Conservation (phyloP, 441 rosid species). For the Brassica hybrid region DNA sequence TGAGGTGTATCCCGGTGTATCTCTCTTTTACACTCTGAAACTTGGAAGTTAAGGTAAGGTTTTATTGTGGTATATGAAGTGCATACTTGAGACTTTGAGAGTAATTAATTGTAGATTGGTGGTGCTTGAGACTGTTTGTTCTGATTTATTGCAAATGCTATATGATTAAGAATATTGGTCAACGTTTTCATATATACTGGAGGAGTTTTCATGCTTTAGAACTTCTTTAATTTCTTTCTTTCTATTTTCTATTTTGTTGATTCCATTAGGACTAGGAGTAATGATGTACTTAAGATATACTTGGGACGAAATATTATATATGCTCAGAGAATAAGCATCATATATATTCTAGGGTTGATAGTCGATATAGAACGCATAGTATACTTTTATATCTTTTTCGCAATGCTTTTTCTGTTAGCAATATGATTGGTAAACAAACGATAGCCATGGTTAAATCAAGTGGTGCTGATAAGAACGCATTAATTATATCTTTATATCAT, state of each 20-base stretch:
- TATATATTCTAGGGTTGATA: not conserved
- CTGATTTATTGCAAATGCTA: not conserved
- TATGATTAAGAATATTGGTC: not conserved
- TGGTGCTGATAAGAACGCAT: not conserved
- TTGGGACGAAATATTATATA: not conserved
- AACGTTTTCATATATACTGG: not conserved
- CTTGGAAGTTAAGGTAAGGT: not conserved
- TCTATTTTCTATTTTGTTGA: not conserved
- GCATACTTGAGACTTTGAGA: not conserved
- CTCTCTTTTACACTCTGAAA: too few relatives aligned
- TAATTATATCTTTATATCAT: not conserved
- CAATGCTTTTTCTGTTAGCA: not conserved
- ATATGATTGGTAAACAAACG: not conserved
- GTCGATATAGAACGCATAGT: too few relatives aligned
- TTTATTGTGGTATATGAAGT: not conserved
- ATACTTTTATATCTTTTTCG: too few relatives aligned
- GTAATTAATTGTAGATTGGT: not conserved
- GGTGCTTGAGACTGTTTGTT: not conserved
- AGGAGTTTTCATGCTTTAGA: not conserved
- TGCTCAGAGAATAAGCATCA: not conserved
- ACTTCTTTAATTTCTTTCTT: not conserved
- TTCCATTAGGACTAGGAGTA: not conserved
- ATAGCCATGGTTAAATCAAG: not conserved
- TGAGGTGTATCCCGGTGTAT: too few relatives aligned
- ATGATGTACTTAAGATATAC: not conserved